phyloP scores from a whole-genome alignment of 2,329 filamentous ascomycete species.

The Fusarium agapanthi region DNA sequence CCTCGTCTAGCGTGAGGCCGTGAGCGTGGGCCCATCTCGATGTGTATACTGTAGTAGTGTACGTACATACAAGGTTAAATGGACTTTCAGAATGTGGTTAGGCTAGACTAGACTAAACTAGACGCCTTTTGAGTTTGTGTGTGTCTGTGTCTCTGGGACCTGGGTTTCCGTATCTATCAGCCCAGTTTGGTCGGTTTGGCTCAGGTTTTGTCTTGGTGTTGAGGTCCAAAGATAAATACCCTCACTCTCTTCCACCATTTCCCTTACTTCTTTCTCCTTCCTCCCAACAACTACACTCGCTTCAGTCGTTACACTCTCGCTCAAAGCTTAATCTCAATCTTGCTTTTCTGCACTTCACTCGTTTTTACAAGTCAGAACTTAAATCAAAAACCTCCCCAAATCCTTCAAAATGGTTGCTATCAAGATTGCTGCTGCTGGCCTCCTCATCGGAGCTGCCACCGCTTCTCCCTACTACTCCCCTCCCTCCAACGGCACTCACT shows the following conservation, averaged over 20 bases:
- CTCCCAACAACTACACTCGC: constrained; percentile 30
- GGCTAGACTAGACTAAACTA: background rate
- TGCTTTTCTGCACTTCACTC: constrained; percentile 24
- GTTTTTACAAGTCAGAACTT: constrained; percentile 16
- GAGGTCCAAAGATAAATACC: constrained; percentile 22
- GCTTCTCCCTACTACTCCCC: constrained; percentile 13
- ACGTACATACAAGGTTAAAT: background rate
- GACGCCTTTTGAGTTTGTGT: background rate
- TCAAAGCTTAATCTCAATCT: background rate
- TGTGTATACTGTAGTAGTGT: background rate
- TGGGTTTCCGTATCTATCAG: background rate
- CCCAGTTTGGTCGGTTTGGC: background rate
- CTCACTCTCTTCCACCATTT: constrained; percentile 8
- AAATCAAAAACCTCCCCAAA: background rate
- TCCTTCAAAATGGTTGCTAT: constrained; percentile 27
- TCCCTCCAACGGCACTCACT: constrained; percentile 46
- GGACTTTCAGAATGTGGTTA: background rate
- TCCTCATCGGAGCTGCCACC: constrained; percentile 28
- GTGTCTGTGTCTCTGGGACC: background rate
- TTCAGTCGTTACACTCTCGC: constrained; percentile 28
- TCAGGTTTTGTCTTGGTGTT: background rate
- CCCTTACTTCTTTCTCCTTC: background rate
- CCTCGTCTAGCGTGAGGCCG: constrained; percentile 12
- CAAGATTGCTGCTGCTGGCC: constrained; percentile 23
- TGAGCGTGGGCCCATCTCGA: background rate